Conservation (phyloP, 2,329 filamentous ascomycete species). For the Talaromyces sp. region DNA sequence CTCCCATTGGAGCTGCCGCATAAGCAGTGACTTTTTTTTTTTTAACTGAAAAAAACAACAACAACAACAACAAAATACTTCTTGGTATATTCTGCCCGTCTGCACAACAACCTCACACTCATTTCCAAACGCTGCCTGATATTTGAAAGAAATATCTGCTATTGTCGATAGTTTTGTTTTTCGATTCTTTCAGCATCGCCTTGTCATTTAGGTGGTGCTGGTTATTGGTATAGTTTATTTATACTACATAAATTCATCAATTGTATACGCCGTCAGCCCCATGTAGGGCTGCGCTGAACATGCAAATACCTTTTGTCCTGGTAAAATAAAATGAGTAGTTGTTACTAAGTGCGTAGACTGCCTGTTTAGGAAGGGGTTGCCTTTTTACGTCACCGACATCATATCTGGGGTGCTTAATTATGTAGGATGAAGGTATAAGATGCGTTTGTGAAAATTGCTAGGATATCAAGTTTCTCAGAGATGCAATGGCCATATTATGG, state of each 20-base stretch:
- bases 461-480: too few species aligned
- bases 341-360: too few species aligned
- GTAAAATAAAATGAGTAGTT: neutral
- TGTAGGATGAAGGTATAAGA: too few species aligned
- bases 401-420: too few species aligned
- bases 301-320: neutral
- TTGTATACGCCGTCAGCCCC: conserved; percentile 10
- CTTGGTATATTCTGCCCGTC: neutral
- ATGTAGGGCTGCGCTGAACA: conserved; percentile 7
- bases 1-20: conserved; percentile 25
- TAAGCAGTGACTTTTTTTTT: conserved; percentile 13
- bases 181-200: conserved; percentile 9
- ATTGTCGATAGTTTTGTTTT: neutral
- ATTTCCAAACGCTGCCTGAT: neutral
- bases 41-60: neutral
- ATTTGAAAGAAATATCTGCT: neutral
- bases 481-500: too few species aligned
- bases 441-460: too few species aligned
- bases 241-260: conserved; percentile 4
- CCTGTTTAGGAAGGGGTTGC: too few species aligned
- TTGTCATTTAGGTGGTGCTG: neutral
- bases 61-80: neutral
- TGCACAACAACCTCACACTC: neutral
- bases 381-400: too few species aligned
- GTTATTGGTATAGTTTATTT: conserved; percentile 4